Percentiles rank a stretch among this genome's conserved stretches.
Evolutionary conservation across 345 rosid species (phyloP).

Genomic region (Dipteronia sinensis): DNA sequence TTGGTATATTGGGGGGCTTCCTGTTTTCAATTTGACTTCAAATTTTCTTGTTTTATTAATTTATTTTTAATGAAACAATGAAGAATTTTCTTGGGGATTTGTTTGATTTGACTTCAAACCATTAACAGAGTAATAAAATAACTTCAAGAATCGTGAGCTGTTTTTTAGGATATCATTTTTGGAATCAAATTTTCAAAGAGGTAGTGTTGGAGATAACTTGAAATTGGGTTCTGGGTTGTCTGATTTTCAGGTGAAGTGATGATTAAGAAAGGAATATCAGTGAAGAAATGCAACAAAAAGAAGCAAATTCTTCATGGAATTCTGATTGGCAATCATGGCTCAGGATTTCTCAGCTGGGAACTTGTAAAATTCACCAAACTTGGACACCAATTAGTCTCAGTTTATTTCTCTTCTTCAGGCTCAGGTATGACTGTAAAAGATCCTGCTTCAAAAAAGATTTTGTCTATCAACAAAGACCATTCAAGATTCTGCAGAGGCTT

Average conservation of each 20-base stretch:
- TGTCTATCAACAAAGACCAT: background rate
- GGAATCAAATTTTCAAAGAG: background rate
- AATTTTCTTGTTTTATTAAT: background rate
- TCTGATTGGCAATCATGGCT: background rate
- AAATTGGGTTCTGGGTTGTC: constrained; percentile 8
- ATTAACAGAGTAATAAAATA: too few relatives aligned
- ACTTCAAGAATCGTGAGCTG: too few relatives aligned
- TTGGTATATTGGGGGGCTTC: background rate
- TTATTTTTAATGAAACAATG: background rate
- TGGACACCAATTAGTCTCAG: constrained; percentile 9
- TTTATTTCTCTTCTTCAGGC: constrained; percentile 6
- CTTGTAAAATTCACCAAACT: constrained; percentile 3
- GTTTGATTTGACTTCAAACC: too few relatives aligned
- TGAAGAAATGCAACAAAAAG: background rate
- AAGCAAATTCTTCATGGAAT: background rate
- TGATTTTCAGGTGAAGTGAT: constrained; percentile 7
- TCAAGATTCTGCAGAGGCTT: constrained; percentile 16
- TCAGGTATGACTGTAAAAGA: constrained; percentile 21
- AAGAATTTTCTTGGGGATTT: background rate
- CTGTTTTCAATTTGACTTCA: background rate
- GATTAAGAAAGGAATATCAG: constrained; percentile 15
- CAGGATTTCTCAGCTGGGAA: constrained; percentile 6
- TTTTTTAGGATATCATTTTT: background rate
- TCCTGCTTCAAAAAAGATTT: background rate
- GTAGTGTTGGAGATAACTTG: background rate